Evolutionary conservation across 179 eudicot species (phyloP).

Genomic region (Sideroxylon spinosum): DNA sequence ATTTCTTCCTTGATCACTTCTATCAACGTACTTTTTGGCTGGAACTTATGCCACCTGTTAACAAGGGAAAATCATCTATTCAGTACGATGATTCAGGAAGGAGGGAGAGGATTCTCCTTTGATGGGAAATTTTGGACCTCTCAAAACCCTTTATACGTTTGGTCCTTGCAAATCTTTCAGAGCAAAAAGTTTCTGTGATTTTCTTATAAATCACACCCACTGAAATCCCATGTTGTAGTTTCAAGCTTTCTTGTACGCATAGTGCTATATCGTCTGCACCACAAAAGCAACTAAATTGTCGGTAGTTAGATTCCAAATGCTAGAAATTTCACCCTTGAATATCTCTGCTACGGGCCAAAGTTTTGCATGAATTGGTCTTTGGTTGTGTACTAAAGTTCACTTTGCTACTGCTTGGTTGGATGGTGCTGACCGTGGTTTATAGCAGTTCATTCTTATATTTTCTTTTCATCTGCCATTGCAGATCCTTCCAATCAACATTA

Average conservation of each 20-base stretch:
- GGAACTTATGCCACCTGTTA: not conserved
- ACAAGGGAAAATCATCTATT: not conserved
- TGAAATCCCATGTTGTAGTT: not conserved
- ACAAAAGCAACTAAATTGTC: not conserved
- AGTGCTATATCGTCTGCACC: not conserved
- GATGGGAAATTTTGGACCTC: not conserved
- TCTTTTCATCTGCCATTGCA: constrained; percentile 26
- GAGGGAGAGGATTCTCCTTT: not conserved
- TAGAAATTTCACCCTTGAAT: not conserved
- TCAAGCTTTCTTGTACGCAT: not conserved
- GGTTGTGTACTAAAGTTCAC: no score
- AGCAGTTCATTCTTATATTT: not conserved
- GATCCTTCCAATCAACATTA: constrained; percentile 86
- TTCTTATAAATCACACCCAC: not conserved
- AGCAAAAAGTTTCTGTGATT: not conserved
- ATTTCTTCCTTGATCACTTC: not conserved
- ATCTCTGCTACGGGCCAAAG: not conserved
- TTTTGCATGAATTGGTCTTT: constrained; percentile 4
- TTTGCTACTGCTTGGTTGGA: no score
- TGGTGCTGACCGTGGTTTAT: no score
- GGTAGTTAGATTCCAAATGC: not conserved
- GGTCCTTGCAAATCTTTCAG: not conserved
- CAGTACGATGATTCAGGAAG: not conserved
- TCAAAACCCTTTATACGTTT: not conserved
- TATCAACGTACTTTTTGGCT: not conserved